A percentile compares a stretch with the other conserved stretches of the same genome.
Conservation (phyloP, 2,329 filamentous ascomycete species). For the Colletotrichum lupini region DNA sequence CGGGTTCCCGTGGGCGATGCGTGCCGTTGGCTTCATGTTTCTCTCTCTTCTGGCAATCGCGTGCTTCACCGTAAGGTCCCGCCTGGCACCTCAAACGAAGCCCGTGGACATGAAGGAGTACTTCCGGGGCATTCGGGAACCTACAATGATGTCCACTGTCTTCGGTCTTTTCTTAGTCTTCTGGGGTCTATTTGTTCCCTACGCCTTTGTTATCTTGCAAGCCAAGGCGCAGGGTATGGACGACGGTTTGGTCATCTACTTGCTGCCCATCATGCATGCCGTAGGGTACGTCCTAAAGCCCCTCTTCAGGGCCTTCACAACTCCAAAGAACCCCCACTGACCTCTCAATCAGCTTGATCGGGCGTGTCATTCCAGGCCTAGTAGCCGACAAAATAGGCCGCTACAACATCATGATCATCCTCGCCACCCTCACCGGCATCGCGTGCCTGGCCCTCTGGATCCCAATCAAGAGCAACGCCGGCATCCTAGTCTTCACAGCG, state of each 20-base stretch:
- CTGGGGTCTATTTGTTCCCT: conserved; percentile 63
- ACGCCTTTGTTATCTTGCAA: conserved; percentile 64
- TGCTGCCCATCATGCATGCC: conserved; percentile 67
- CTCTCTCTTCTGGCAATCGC: conserved; percentile 49
- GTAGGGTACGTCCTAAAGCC: conserved; percentile 50
- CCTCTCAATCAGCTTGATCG: conserved; percentile 52
- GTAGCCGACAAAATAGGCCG: conserved; percentile 56
- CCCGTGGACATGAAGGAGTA: conserved; percentile 60
- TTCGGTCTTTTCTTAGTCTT: conserved; percentile 65
- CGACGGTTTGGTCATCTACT: conserved; percentile 53
- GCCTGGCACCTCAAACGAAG: conserved; percentile 56
- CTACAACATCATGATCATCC: conserved; percentile 61
- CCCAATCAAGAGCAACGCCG: conserved; percentile 60
- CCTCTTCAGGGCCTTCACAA: no score
- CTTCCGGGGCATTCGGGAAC: conserved; percentile 56
- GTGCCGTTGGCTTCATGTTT: conserved; percentile 59
- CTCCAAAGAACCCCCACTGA: neutral
- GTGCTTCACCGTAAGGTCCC: conserved; percentile 50
- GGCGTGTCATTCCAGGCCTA: conserved; percentile 63
- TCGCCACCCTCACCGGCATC: conserved; percentile 60
- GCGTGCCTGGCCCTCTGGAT: conserved; percentile 61
- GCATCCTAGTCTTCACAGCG: conserved; percentile 71
- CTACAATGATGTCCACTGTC: conserved; percentile 55
- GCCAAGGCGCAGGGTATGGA: conserved; percentile 56
- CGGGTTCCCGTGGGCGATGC: conserved; percentile 61